Percentiles rank a stretch among this genome's conserved stretches.
Evolutionary conservation across 2,329 filamentous ascomycete species (phyloP).

Genomic region (Aspergillus aculeatus): DNA sequence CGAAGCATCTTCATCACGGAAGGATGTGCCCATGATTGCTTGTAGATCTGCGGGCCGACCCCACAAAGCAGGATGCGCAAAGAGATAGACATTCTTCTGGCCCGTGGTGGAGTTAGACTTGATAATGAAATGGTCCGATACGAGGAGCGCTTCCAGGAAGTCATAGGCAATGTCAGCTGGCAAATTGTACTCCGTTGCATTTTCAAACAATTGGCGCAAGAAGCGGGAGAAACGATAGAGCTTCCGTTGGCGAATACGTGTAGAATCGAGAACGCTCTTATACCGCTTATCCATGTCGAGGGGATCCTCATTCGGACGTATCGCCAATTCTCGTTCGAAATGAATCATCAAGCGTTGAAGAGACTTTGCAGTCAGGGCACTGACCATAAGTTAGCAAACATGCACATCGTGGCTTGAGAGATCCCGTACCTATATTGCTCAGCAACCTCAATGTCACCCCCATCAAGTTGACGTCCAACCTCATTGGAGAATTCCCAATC

Average conservation of each 20-base stretch:
- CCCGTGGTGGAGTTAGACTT: constrained; percentile 65
- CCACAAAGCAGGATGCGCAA: constrained; percentile 78
- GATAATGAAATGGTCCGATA: constrained; percentile 84
- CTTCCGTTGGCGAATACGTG: constrained; percentile 93
- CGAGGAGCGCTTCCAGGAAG: constrained; percentile 75
- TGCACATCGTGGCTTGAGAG: background rate
- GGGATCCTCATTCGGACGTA: constrained; percentile 77
- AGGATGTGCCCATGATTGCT: constrained; percentile 77
- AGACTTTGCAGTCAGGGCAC: constrained; percentile 87
- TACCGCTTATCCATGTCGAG: constrained; percentile 95
- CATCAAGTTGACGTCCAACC: constrained; percentile 85
- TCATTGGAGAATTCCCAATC: constrained; percentile 98
- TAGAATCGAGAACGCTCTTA: constrained; percentile 91
- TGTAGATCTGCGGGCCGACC: constrained; percentile 78
- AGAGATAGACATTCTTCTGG: constrained; percentile 73
- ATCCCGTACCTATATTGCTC: constrained; percentile 77
- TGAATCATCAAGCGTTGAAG: constrained; percentile 82
- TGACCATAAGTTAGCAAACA: constrained; percentile 33
- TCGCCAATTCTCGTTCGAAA: constrained; percentile 86
- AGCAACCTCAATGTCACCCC: constrained; percentile 92
- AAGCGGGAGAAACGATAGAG: constrained; percentile 92
- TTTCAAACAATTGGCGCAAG: constrained; percentile 90
- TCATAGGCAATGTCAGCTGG: constrained; percentile 67
- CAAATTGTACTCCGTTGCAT: constrained; percentile 92
- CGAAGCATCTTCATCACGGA: constrained; percentile 64